These are phyloP conservation scores for Mortierella sp. DNA, from an alignment of 371 early-diverging fungal species.

Conservation along the genomic window DNA sequence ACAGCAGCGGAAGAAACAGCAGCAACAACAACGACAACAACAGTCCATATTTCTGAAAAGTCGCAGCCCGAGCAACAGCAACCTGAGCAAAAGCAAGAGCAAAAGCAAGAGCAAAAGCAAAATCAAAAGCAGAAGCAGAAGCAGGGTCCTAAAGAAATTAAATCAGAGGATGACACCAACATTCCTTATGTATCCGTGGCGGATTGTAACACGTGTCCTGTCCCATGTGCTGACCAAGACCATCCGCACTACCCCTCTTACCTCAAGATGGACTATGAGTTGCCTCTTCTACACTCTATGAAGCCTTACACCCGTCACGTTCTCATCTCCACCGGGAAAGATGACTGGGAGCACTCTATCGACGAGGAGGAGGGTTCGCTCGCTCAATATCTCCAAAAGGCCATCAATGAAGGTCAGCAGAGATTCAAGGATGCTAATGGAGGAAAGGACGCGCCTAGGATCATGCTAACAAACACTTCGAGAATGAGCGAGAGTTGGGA, in stretches of 20 bases:
- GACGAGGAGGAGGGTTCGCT: slow-evolving; percentile 68
- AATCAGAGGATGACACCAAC: slow-evolving; percentile 5
- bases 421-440: slow-evolving; percentile 26
- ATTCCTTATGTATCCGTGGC: slow-evolving; percentile 38
- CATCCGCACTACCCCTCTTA: slow-evolving; percentile 76
- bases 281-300: slow-evolving; percentile 70
- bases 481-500: slow-evolving; percentile 33
- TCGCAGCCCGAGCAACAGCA: neutral
- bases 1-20: neutral
- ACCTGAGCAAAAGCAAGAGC: neutral
- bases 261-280: slow-evolving; percentile 70
- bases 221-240: slow-evolving; percentile 61
- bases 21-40: neutral
- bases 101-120: neutral
- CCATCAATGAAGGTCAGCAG: slow-evolving; percentile 35
- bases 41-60: neutral
- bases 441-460: slow-evolving; percentile 33
- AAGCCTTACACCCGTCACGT: slow-evolving; percentile 81
- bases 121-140: neutral
- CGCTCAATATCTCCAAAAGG: slow-evolving; percentile 47
- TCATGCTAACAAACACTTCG: slow-evolving; percentile 68
- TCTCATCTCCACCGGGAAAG: slow-evolving; percentile 73
- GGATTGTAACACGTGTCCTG: slow-evolving; percentile 62
- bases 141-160: neutral
- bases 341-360: slow-evolving; percentile 72